Conservation (phyloP, 768 basidiomycete genomes). For the Mycena vulgaris region DNA sequence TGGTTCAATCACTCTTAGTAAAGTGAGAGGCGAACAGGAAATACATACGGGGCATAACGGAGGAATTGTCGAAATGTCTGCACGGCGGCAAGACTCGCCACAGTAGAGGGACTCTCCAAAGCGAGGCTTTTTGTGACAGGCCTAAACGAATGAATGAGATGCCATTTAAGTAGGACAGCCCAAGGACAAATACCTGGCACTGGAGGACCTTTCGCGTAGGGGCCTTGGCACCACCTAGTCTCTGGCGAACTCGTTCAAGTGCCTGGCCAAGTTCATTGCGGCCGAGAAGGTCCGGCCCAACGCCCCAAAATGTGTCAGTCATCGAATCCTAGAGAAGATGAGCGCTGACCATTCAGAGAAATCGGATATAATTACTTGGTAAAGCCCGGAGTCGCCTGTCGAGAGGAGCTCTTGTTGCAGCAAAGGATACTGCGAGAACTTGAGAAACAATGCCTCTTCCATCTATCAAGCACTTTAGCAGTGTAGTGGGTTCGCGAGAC, state of each 20-base stretch:
- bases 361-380: conserved; percentile 57
- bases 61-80: conserved; percentile 34
- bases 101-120: conserved; percentile 34
- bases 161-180: no score
- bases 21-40: neutral
- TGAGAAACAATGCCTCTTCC: conserved; percentile 63
- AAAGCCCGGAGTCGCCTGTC: conserved; percentile 62
- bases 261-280: conserved; percentile 63
- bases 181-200: conserved; percentile 17
- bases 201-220: conserved; percentile 12
- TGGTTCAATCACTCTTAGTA: neutral
- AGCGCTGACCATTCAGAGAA: neutral
- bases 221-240: conserved; percentile 43
- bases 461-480: conserved; percentile 51
- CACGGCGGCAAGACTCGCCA: conserved; percentile 29
- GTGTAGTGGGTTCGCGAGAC: neutral
- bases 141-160: conserved; percentile 3
- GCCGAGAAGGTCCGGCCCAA: conserved; percentile 58
- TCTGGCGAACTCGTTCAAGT: conserved; percentile 56
- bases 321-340: conserved; percentile 52
- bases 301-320: conserved; percentile 65
- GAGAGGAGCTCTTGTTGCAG: conserved; percentile 59
- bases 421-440: conserved; percentile 67
- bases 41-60: conserved; percentile 35
- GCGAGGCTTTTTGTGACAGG: conserved; percentile 35